Base-by-base conservation (phyloP, 2,329 filamentous ascomycete genomes). In the Colletotrichum melonis region DNA sequence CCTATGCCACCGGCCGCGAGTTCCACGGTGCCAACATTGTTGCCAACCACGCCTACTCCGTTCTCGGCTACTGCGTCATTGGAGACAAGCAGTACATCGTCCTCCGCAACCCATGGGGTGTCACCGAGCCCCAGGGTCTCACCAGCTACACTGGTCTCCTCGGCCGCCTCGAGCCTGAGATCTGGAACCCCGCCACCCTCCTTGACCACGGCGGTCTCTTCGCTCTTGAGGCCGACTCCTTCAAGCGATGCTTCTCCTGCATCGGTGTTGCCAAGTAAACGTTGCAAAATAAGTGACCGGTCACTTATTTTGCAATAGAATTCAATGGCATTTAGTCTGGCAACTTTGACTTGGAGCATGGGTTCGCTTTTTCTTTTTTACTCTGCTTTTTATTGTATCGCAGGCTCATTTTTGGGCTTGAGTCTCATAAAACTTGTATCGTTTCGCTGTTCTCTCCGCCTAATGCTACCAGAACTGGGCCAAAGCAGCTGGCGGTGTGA, bases 31-130 rank as follows among this genome's bases (percentile, higher is more conserved):
- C 80, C 79, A 85, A 85, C 77, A 75, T 86, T 12, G 84, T 85
- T 6, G 83, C 83, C 71, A 86, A 85, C 80, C 83, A 85, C 76
- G 84, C 84, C 65, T 85, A 86, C 80, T 83, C 82, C 42, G 79
- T 86, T 14, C 82, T 84, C 22, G 82, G 82, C 16, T 84, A 80
- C 78, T 78, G 79, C 56, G 76, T 79, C 63, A 74, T 80, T 58
- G 84, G 82, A 26, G 78, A 82, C 19, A 78, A 79, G 74, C 82
- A 83, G 75, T 85, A 85, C 78, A 79, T 85, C 63, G 82, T 85
- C 67, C 76, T 85, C 22, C 82, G 84, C 75, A 85, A 86, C 81
- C 84, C 84, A 2, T 86, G 83, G 83, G 84, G 84, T 42, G 81
- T 84, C 54, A 84, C 82, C 14, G 84, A 86, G 81, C 82, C 82